Conservation (phyloP, 331 rosid genomes). For the Rhamnella rubrinervis region DNA sequence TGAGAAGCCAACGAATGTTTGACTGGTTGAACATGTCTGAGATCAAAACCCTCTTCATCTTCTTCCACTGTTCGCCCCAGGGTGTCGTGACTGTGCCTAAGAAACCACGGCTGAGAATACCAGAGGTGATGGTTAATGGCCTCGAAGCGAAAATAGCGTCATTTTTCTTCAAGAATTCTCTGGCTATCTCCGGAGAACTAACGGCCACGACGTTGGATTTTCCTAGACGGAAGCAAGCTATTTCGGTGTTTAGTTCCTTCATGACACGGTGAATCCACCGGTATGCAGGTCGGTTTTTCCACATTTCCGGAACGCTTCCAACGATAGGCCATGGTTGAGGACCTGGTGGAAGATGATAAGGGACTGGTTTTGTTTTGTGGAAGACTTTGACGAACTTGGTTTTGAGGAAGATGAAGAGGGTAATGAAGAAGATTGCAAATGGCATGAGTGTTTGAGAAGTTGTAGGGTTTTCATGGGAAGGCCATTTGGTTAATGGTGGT, state of each 20-base stretch:
- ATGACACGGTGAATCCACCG: conserved; percentile 41
- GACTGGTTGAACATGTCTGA: conserved; percentile 21
- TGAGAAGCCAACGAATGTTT: conserved; percentile 21
- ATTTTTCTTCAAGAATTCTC: conserved; percentile 35
- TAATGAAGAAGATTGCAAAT: no score
- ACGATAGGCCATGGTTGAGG: conserved; percentile 32
- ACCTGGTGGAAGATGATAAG: no score
- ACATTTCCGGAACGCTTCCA: conserved; percentile 40
- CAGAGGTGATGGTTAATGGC: conserved; percentile 22
- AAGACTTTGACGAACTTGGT: no score
- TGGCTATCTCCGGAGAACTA: conserved; percentile 29
- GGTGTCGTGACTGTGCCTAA: conserved; percentile 13
- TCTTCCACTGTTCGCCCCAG: conserved; percentile 45
- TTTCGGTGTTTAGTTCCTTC: conserved; percentile 31
- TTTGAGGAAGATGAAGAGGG: no score
- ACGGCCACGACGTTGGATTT: conserved; percentile 36
- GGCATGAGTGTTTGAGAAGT: no score
- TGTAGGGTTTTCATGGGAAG: no score
- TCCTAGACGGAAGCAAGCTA: conserved; percentile 42
- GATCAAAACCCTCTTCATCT: conserved; percentile 39
- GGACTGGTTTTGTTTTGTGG: no score
- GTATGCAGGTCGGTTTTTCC: conserved; percentile 20
- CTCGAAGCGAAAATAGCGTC: conserved; percentile 40
- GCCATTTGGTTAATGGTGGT: no score
- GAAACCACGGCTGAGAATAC: conserved; percentile 6